Conservation (phyloP, 2,329 filamentous ascomycete genomes). For the Colletotrichum lentis region DNA sequence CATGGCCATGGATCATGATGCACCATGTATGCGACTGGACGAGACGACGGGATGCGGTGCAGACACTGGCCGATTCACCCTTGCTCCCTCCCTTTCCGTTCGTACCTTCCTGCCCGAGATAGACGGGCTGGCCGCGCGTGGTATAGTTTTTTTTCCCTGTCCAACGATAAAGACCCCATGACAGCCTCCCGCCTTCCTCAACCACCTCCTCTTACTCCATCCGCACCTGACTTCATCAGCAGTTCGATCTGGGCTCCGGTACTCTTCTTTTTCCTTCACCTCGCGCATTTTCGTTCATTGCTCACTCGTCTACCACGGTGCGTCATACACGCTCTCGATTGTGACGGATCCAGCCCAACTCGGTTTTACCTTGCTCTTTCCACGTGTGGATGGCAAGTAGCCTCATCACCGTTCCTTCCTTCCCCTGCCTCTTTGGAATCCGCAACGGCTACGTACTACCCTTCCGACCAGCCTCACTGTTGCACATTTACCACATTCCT, state of each 20-base stretch:
- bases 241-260: conserved; percentile 23
- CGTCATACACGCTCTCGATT: conserved; percentile 30
- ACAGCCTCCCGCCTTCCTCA: conserved; percentile 34
- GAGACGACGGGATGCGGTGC: conserved; percentile 10
- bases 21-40: conserved; percentile 26
- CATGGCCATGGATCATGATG: conserved; percentile 28
- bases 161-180: conserved; percentile 35
- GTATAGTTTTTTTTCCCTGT: conserved; percentile 5
- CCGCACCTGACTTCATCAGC: conserved; percentile 29
- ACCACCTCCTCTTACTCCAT: conserved; percentile 23
- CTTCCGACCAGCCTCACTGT: conserved; percentile 33
- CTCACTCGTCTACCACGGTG: conserved; percentile 25
- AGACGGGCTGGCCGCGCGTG: conserved; percentile 8
- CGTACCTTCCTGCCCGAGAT: conserved; percentile 13
- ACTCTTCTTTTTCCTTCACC: conserved; percentile 21
- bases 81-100: conserved; percentile 3
- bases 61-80: conserved; percentile 17
- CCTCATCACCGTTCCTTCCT: conserved; percentile 32
- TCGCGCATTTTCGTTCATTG: conserved; percentile 14
- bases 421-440: conserved; percentile 33
- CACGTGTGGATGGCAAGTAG: conserved; percentile 11
- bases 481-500: conserved; percentile 34
- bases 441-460: conserved; percentile 29
- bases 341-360: conserved; percentile 20
- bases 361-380: conserved; percentile 9